Percentiles rank a stretch among this genome's conserved stretches.
These are phyloP conservation scores for Heliophila coronopifolia DNA, from an alignment of 441 rosid genomes.

Conservation along the genomic window DNA sequence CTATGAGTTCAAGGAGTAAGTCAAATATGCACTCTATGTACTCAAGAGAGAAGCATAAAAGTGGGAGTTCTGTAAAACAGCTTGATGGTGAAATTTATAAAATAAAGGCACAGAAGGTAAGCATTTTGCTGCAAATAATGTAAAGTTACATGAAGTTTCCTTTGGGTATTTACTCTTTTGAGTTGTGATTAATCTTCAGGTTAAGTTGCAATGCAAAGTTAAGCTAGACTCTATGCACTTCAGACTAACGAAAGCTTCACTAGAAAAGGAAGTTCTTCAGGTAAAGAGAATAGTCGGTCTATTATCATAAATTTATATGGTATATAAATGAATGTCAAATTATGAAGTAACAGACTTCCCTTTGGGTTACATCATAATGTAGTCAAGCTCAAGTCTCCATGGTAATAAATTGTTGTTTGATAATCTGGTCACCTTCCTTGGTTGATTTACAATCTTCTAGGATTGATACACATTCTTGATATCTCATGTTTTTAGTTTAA, in stretches of 20 bases:
- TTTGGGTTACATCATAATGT: not conserved
- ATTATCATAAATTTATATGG: not conserved
- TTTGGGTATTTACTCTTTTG: not conserved
- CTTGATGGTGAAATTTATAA: slow-evolving; percentile 49
- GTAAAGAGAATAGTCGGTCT: slow-evolving; percentile 26
- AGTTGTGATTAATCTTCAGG: slow-evolving; percentile 35
- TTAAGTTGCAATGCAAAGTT: slow-evolving; percentile 80
- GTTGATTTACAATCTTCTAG: not conserved
- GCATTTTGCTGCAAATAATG: slow-evolving; percentile 13
- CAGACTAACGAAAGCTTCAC: slow-evolving; percentile 57
- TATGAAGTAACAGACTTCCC: not conserved
- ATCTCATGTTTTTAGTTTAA: not conserved
- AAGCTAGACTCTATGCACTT: slow-evolving; percentile 76
- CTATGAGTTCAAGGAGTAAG: slow-evolving; percentile 51
- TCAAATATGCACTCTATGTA: slow-evolving; percentile 38
- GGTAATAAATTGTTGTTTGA: not conserved
- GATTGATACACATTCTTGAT: not conserved
- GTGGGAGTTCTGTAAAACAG: slow-evolving; percentile 29
- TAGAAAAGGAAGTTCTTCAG: slow-evolving; percentile 82
- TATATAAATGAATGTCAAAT: not conserved
- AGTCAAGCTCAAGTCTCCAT: not conserved
- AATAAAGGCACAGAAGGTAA: slow-evolving; percentile 82
- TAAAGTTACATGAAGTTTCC: not conserved
- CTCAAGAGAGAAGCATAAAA: slow-evolving; percentile 41
- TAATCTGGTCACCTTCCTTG: not conserved